Percentiles rank a stretch among this genome's conserved stretches.
Conservation (phyloP, 179 eudicot species). For the Gypsophila paniculata region DNA sequence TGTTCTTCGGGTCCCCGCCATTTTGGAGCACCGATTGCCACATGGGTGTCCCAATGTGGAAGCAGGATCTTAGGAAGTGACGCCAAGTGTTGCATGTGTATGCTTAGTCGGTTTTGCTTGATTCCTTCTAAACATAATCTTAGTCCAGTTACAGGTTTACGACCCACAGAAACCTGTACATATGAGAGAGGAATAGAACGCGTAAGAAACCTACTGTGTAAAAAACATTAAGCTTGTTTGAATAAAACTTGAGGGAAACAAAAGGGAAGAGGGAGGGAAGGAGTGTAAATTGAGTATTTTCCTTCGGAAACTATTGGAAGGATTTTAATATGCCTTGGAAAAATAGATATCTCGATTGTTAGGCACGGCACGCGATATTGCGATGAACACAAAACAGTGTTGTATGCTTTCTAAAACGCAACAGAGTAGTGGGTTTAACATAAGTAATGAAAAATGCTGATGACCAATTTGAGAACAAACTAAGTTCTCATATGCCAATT, state of each 20-base stretch:
- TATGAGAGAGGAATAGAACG: background rate
- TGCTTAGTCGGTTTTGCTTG: slow-evolving; percentile 67
- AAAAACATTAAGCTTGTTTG: background rate
- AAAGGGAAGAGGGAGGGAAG: background rate
- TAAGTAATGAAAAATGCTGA: no score
- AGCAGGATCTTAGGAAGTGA: slow-evolving; percentile 69
- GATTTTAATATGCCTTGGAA: no score
- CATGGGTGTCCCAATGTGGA: slow-evolving; percentile 72
- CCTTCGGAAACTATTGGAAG: no score
- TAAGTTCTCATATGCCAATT: background rate
- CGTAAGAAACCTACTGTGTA: background rate
- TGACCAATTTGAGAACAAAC: background rate
- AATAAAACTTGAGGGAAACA: background rate
- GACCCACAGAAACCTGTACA: slow-evolving; percentile 78
- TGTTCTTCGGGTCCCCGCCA: slow-evolving; percentile 95
- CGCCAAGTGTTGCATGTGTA: slow-evolving; percentile 67
- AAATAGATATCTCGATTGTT: background rate
- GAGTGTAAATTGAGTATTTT: background rate
- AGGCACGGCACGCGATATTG: background rate
- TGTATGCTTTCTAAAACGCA: no score
- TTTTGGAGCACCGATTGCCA: slow-evolving; percentile 81
- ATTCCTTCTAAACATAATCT: slow-evolving; percentile 64
- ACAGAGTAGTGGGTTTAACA: no score
- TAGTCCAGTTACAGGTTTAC: slow-evolving; percentile 83
- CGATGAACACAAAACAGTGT: background rate